Evolutionary conservation across 2,329 filamentous ascomycete genomes (phyloP).

Genomic region (Erysiphe pulchra): DNA sequence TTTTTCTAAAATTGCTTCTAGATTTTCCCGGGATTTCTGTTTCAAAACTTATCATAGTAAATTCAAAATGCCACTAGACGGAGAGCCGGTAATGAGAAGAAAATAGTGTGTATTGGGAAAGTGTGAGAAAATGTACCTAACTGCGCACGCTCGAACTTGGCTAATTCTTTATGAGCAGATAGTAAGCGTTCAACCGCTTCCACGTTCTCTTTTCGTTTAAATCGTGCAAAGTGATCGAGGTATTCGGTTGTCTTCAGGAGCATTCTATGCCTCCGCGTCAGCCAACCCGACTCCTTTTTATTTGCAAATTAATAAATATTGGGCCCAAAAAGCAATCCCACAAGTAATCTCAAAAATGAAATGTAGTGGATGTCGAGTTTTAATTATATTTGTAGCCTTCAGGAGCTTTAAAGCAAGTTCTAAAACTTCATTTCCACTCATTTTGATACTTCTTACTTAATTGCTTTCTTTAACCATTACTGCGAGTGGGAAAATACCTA

Average conservation of each 20-base stretch:
- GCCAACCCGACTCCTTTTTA: background rate
- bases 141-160: slow-evolving; percentile 82
- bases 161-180: slow-evolving; percentile 52
- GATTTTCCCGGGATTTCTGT: background rate
- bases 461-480: no score
- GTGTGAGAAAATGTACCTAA: slow-evolving; percentile 31
- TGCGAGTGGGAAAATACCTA: slow-evolving; percentile 19
- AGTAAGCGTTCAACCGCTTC: slow-evolving; percentile 80
- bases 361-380: no score
- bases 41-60: background rate
- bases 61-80: no score
- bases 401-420: no score
- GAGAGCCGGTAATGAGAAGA: background rate
- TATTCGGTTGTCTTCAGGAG: slow-evolving; percentile 77
- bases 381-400: no score
- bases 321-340: no score
- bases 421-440: no score
- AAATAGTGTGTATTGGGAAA: background rate
- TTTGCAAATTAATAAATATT: no score
- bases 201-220: slow-evolving; percentile 85
- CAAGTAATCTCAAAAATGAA: no score
- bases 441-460: no score
- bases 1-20: background rate
- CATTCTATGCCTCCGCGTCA: slow-evolving; percentile 26
- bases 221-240: slow-evolving; percentile 79